Percentiles rank a stretch among this genome's conserved stretches.
Evolutionary conservation across 2,329 filamentous ascomycete species (phyloP).

Genomic region (Albifimbria verrucaria): DNA sequence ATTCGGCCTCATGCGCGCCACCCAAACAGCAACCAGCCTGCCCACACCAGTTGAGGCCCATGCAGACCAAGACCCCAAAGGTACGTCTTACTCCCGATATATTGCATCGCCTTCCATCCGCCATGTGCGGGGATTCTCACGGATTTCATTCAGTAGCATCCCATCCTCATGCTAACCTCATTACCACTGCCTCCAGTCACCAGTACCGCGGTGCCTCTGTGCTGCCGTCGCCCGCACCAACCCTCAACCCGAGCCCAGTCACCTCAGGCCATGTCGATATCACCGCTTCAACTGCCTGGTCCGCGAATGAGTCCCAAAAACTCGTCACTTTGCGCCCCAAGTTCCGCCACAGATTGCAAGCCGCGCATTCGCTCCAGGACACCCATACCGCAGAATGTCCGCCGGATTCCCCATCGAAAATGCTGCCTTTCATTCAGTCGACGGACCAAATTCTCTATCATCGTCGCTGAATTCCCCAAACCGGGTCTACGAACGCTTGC

Average conservation of each 20-base stretch:
- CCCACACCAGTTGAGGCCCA: neutral
- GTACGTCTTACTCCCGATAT: neutral
- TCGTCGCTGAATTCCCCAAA: too few species aligned
- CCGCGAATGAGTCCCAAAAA: neutral
- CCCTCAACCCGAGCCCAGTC: conserved; percentile 54
- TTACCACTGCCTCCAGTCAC: neutral
- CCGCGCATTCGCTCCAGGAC: too few species aligned
- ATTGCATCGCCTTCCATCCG: too few species aligned
- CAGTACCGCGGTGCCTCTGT: conserved; percentile 24
- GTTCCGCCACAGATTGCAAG: too few species aligned
- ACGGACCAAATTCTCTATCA: too few species aligned
- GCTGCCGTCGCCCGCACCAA: conserved; percentile 61
- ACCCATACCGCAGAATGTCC: too few species aligned
- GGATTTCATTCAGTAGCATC: too few species aligned
- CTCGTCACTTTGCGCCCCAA: neutral
- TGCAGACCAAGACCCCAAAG: neutral
- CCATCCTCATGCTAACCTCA: too few species aligned
- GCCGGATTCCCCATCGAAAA: too few species aligned
- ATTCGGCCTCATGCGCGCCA: neutral
- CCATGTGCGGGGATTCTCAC: too few species aligned
- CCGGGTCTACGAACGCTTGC: too few species aligned
- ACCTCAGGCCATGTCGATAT: neutral
- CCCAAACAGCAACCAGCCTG: neutral
- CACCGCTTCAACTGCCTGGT: neutral
- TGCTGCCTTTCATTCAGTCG: too few species aligned